Conservation (phyloP, 163 green algal genomes). For the Chlorella variabilis region DNA sequence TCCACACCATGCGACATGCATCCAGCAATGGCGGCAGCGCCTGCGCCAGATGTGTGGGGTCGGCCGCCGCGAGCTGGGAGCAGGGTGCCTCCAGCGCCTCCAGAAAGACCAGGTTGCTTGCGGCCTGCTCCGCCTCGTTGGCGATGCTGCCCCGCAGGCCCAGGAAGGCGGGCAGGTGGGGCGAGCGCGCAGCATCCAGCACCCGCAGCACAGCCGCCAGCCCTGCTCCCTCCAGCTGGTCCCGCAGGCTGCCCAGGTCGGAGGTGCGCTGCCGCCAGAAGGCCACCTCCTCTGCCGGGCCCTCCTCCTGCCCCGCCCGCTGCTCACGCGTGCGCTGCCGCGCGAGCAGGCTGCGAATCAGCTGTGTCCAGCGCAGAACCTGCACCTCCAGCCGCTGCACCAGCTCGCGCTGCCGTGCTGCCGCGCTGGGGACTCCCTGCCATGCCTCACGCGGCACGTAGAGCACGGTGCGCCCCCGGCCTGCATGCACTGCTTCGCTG, state of each 20-base stretch:
- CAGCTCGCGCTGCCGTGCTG: conserved; percentile 66
- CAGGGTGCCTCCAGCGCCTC: conserved; percentile 80
- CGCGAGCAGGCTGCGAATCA: conserved; percentile 83
- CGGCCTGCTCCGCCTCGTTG: conserved; percentile 78
- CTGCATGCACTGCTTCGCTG: conserved; percentile 79
- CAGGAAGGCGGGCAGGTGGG: conserved; percentile 84
- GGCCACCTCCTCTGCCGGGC: conserved; percentile 77
- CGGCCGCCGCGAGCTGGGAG: conserved; percentile 66
- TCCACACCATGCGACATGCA: conserved; percentile 89
- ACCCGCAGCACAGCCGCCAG: conserved; percentile 52
- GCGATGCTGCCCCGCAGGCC: conserved; percentile 79
- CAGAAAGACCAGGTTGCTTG: conserved; percentile 90
- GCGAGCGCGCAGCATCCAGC: conserved; percentile 73
- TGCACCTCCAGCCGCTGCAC: conserved; percentile 86
- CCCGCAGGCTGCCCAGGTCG: conserved; percentile 58
- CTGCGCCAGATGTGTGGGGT: conserved; percentile 66
- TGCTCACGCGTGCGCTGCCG: neutral
- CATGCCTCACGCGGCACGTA: conserved; percentile 77
- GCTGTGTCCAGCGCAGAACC: conserved; percentile 88
- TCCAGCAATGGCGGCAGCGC: conserved; percentile 82
- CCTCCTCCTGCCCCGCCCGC: conserved; percentile 7
- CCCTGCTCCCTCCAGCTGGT: conserved; percentile 72
- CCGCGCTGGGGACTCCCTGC: neutral
- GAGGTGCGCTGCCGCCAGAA: conserved; percentile 80
- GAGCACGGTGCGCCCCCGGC: conserved; percentile 81